Base-by-base conservation (phyloP, 345 rosid species). In the Hibiscus mutabilis region DNA sequence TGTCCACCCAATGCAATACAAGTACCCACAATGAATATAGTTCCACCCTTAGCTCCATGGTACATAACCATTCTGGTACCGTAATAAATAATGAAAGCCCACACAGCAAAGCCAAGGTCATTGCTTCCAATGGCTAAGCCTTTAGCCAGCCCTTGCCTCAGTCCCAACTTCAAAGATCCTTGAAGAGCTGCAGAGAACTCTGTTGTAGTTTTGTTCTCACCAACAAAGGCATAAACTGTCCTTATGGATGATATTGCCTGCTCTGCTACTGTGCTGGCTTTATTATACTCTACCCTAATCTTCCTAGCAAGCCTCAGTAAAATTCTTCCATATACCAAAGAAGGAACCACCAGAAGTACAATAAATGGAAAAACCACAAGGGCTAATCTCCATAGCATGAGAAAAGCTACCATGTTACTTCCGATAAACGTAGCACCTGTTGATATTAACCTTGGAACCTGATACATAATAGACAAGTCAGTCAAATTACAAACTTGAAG, bases 51-150 rank as follows among this genome's bases (percentile, higher is more conserved):
- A 61, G 89, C 87, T 2, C 91, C 91, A 69, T 89, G 85, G 79
- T 87, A 85, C 89, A 91, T 91, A 76, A 89, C 92, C 91, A 89
- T 73, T 66, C 89, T 77, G 66, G 91, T 88, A 10, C 94, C 92
- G 66, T 83, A 89, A 27, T 82, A 91, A 70, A 84, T 78, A 86
- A 85, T 72, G 75, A 86, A 85, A 12, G 90, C 79, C 91, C 93
- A 89, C 44, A 88, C 78, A 0, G 81, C 93, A 16, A 85, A 91
- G 19, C 1, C 19, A 27, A 89, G 67, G n/a, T 89, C 86, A 66
- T 82, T 86, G 79, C 87, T 85, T 15, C 89, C 89, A 29, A 91
- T 74, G 1, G 89, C 88, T 40, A 91, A 46, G 2, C 97, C 97
- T 64, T 84, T 89, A 3, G 88, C 88, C 60, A 80, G 70, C 2